Percentiles rank a stretch among this genome's conserved stretches.
Evolutionary conservation across 345 rosid species (phyloP).

Genomic region (Eutrema yunnanense): DNA sequence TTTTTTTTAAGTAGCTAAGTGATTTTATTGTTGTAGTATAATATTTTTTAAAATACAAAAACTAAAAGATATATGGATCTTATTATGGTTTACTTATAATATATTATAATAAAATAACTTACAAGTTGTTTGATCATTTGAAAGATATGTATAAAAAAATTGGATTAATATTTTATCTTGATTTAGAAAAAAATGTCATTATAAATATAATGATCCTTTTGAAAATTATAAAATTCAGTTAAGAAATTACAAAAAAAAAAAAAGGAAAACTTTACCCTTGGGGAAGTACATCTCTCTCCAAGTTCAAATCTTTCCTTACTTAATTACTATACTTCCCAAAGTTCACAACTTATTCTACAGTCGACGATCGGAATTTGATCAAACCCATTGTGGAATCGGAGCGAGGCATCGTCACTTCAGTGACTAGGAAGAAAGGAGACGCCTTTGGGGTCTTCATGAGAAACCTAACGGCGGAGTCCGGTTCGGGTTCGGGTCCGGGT

Average conservation of each 20-base stretch:
- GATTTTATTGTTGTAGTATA: too few species aligned
- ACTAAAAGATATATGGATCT: too few species aligned
- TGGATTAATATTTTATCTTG: too few species aligned
- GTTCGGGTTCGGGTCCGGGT: neutral
- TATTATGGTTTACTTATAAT: too few species aligned
- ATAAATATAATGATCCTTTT: too few species aligned
- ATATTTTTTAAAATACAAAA: too few species aligned
- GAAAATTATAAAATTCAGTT: neutral
- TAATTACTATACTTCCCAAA: neutral
- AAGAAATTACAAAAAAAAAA: neutral
- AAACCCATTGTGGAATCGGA: constrained; percentile 1
- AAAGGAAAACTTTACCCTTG: neutral
- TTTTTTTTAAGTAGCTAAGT: too few species aligned
- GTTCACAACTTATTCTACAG: neutral
- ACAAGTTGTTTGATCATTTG: too few species aligned
- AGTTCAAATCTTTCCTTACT: neutral
- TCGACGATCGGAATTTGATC: neutral
- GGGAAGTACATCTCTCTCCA: neutral
- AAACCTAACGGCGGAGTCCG: neutral
- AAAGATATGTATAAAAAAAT: too few species aligned
- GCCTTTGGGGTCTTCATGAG: constrained; percentile 3
- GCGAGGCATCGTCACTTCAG: constrained; percentile 2
- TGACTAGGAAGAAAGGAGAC: constrained; percentile 9
- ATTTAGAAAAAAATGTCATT: too few species aligned
- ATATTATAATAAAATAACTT: too few species aligned